phyloP scores from a whole-genome alignment of 2,329 filamentous ascomycete genomes.

The Trichoderma endophyticum region DNA sequence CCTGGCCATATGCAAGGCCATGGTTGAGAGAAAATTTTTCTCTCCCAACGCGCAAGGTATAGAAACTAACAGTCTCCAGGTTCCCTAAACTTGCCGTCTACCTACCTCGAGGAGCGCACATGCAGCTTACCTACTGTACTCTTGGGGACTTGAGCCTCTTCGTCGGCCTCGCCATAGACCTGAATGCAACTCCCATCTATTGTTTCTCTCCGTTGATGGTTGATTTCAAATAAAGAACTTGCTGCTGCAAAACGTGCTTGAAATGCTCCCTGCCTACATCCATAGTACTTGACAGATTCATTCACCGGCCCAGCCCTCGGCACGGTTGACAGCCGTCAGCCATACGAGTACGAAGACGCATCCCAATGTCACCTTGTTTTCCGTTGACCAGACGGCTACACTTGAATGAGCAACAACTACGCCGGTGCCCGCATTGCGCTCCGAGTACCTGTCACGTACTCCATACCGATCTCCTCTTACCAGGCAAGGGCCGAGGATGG shows the following conservation, averaged over 20 bases:
- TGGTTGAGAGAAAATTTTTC: background rate
- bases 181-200: background rate
- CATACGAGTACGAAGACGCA: background rate
- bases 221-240: background rate
- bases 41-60: background rate
- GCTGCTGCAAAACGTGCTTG: background rate
- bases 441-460: conserved; percentile 13
- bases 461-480: background rate
- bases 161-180: background rate
- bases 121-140: background rate
- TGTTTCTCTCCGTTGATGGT: background rate
- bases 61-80: background rate
- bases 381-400: background rate
- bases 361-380: background rate
- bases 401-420: background rate
- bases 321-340: background rate
- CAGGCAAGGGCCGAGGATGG: background rate
- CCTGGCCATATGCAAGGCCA: conserved; percentile 3
- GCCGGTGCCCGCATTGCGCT: background rate
- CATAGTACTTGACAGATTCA: background rate
- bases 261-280: background rate
- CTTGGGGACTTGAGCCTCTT: background rate
- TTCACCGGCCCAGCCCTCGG: background rate
- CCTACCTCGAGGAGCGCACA: background rate
- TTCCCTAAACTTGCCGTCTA: background rate